Percentiles rank a stretch among this genome's conserved stretches.
phyloP scores from a whole-genome alignment of 441 rosid genomes.

The Caryocar brasiliense region DNA sequence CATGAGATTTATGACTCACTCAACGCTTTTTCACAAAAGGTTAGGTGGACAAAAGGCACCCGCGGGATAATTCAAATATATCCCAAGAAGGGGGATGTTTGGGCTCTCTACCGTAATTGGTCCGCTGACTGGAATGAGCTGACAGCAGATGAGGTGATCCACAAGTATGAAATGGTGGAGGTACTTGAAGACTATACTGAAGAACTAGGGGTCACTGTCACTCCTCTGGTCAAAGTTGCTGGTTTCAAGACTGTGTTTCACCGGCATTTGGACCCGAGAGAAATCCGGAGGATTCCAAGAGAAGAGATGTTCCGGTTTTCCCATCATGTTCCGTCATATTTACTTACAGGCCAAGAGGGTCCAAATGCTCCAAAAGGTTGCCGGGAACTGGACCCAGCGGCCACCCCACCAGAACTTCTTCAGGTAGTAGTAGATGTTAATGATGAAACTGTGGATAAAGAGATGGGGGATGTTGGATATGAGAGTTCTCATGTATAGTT shows the following conservation, averaged over 20 bases:
- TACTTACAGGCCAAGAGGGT: conserved; percentile 33
- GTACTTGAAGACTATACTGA: conserved; percentile 33
- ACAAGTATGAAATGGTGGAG: conserved; percentile 34
- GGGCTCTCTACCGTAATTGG: conserved; percentile 41
- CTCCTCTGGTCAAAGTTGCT: conserved; percentile 32
- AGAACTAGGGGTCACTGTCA: conserved; percentile 19
- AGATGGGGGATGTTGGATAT: too few relatives aligned
- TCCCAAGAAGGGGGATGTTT: conserved; percentile 32
- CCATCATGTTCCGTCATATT: conserved; percentile 25
- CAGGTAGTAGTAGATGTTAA: conserved; percentile 16
- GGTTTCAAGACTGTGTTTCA: conserved; percentile 36
- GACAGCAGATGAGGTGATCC: conserved; percentile 24
- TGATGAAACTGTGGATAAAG: conserved; percentile 5
- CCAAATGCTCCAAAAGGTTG: conserved; percentile 32
- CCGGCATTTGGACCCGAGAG: conserved; percentile 23
- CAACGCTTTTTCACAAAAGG: conserved; percentile 32
- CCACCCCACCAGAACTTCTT: conserved; percentile 30
- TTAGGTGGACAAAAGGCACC: conserved; percentile 29
- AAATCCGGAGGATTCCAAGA: conserved; percentile 21
- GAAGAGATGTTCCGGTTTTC: conserved; percentile 25
- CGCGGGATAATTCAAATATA: conserved; percentile 27
- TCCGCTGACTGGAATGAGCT: conserved; percentile 34
- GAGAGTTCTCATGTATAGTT: too few relatives aligned
- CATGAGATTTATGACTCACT: conserved; percentile 20
- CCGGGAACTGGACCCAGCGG: conserved; percentile 38